Conservation (phyloP, 140 eudicot genomes). For the Anethum foeniculum region DNA sequence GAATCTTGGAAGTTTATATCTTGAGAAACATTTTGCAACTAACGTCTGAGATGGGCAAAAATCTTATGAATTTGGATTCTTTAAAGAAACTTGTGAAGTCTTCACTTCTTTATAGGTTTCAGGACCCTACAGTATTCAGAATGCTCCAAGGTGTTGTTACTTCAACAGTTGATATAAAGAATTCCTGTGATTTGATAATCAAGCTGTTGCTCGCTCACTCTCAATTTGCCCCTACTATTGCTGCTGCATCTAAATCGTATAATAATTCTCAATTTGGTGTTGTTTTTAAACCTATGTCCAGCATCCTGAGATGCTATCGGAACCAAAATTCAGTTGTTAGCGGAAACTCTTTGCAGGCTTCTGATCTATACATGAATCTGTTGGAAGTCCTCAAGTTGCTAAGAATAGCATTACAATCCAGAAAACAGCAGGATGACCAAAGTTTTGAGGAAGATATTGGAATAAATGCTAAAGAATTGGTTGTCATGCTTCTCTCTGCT, state of each 20-base stretch:
- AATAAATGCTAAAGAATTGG: slow-evolving; percentile 53
- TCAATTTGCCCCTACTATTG: slow-evolving; percentile 47
- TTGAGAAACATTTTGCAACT: slow-evolving; percentile 36
- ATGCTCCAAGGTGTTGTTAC: slow-evolving; percentile 46
- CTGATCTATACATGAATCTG: slow-evolving; percentile 25
- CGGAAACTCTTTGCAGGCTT: slow-evolving; percentile 16
- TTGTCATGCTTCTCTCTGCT: slow-evolving; percentile 62
- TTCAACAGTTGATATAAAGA: slow-evolving; percentile 34
- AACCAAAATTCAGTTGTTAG: slow-evolving; percentile 15
- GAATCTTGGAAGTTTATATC: slow-evolving; percentile 56
- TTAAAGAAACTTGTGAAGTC: slow-evolving; percentile 51
- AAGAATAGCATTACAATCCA: slow-evolving; percentile 36
- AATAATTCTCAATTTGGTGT: slow-evolving; percentile 45
- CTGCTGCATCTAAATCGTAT: slow-evolving; percentile 27
- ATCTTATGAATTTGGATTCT: slow-evolving; percentile 32
- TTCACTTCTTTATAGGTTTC: slow-evolving; percentile 70
- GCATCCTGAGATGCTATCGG: slow-evolving; percentile 56
- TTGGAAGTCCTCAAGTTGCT: slow-evolving; percentile 75
- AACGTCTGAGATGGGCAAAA: slow-evolving; percentile 31
- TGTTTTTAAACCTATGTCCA: slow-evolving; percentile 62
- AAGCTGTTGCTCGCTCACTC: slow-evolving; percentile 75
- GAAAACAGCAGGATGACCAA: slow-evolving; percentile 21
- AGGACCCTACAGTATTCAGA: slow-evolving; percentile 46
- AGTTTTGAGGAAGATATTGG: slow-evolving; percentile 43
- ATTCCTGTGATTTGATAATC: slow-evolving; percentile 37